These are phyloP conservation scores for Hibiscus syriacus DNA, from an alignment of 345 rosid species.

Conservation along the genomic window DNA sequence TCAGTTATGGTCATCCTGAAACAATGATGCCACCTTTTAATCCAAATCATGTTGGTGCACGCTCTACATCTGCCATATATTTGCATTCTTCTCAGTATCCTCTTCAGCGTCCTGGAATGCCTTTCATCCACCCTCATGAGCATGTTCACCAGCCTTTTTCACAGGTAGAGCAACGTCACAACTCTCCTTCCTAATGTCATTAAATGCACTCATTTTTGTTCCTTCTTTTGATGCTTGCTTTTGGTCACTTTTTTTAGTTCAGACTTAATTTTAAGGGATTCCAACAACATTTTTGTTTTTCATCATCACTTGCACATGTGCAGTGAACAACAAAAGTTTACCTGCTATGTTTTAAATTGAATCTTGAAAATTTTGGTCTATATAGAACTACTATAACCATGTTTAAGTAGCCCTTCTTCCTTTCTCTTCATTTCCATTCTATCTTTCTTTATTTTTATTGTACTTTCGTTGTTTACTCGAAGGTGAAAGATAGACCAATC, in stretches of 20 bases:
- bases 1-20: constrained; percentile 71
- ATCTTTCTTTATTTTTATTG: neutral
- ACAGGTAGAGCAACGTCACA: constrained; percentile 38
- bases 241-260: neutral
- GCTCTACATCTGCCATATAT: constrained; percentile 41
- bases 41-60: constrained; percentile 52
- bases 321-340: neutral
- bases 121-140: constrained; percentile 49
- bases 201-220: neutral
- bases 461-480: neutral
- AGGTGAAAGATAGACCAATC: neutral
- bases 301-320: neutral
- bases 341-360: neutral
- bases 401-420: neutral
- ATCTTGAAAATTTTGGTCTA: neutral
- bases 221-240: neutral
- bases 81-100: constrained; percentile 65
- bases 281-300: neutral
- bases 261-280: neutral
- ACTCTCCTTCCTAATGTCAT: neutral
- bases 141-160: constrained; percentile 54
- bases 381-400: neutral
- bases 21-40: constrained; percentile 54
- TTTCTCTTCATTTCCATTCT: neutral
- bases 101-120: constrained; percentile 62